Evolutionary conservation across 2,329 filamentous ascomycete genomes (phyloP), one percentile per base, ranked within the genome.

Genomic region (Madurella mycetomatis): DNA sequence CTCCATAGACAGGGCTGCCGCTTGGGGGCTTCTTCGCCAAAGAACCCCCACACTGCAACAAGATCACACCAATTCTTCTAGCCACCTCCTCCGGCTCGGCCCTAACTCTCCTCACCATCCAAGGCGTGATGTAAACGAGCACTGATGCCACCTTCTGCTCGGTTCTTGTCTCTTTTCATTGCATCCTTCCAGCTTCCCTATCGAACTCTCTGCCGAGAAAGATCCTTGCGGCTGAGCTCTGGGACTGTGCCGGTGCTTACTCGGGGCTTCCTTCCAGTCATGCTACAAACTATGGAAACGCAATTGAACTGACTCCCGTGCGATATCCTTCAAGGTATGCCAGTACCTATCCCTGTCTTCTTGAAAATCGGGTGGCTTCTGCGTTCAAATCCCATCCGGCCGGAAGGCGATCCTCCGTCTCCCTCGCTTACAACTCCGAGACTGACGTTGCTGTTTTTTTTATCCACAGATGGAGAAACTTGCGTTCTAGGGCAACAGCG

Each of bases 331-430:
- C 16, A 32, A 53, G 52, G 57, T 60, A 54, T 42, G 55, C 39
- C 16, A 7, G 25, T 25, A 7, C 16, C 16, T 31, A n/a, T 47
- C 18, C 30, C 11, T 32, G 5, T 8, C 9, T 40, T 46, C 9
- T n/a, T 2, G 19, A 49, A 17, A 17, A 37, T 19, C 5, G 25
- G 16, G 15, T 37, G 18, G 2, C 30, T 30, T 9, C 17, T 17
- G 7, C 7, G 17, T 25, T 8, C 12, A 45, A 42, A 8, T 30
- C 41, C 12, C 15, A 5, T 42, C 37, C 4, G 34, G 17, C 17
- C 57, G 49, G 51, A 59, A 42, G 45, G 46, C 45, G 49, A 49
- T 46, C 32, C 53, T 54, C 53, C 50, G 56, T 50, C 53, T 54
- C 53, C 50, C 53, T 50, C 42, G 37, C 48, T 52, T 44, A 48